phyloP scores from a whole-genome alignment of 1,284 basidiomycete genomes.

The Tilletia setariae region DNA sequence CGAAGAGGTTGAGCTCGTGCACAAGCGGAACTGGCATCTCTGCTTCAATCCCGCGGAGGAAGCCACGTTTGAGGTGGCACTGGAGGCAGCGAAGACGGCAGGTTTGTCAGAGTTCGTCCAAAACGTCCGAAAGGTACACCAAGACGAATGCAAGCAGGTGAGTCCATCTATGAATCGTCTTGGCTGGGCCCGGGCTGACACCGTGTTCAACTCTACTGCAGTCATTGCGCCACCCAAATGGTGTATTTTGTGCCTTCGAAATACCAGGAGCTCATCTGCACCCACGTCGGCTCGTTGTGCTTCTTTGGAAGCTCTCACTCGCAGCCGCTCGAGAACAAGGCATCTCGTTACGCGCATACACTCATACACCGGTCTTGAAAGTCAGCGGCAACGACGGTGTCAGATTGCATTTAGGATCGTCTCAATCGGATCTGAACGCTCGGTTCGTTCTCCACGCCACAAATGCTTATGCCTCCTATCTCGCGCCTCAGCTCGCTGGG shows the following conservation, averaged over 20 bases:
- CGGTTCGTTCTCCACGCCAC: constrained; percentile 72
- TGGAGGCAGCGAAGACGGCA: constrained; percentile 20
- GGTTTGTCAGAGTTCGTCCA: constrained; percentile 23
- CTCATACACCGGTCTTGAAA: constrained; percentile 25
- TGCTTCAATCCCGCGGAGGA: constrained; percentile 29
- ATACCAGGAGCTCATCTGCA: constrained; percentile 37
- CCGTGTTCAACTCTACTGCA: not conserved
- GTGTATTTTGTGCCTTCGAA: constrained; percentile 30
- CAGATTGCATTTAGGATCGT: too few species aligned
- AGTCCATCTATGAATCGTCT: not conserved
- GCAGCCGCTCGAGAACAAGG: constrained; percentile 15
- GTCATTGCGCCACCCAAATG: constrained; percentile 21
- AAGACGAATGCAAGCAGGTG: constrained; percentile 25
- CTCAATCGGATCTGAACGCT: constrained; percentile 52
- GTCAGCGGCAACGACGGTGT: constrained; percentile 38
- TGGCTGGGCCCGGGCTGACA: not conserved
- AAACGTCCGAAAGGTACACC: constrained; percentile 23
- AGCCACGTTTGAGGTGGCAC: constrained; percentile 27
- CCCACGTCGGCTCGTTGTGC: constrained; percentile 26
- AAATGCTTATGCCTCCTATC: constrained; percentile 70
- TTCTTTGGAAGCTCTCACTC: constrained; percentile 23
- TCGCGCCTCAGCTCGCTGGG: constrained; percentile 65
- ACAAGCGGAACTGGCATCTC: constrained; percentile 35
- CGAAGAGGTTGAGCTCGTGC: constrained; percentile 23
- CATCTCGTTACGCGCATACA: constrained; percentile 23